phyloP scores from a whole-genome alignment of 768 basidiomycete genomes.

The Podaxis rugospora region DNA sequence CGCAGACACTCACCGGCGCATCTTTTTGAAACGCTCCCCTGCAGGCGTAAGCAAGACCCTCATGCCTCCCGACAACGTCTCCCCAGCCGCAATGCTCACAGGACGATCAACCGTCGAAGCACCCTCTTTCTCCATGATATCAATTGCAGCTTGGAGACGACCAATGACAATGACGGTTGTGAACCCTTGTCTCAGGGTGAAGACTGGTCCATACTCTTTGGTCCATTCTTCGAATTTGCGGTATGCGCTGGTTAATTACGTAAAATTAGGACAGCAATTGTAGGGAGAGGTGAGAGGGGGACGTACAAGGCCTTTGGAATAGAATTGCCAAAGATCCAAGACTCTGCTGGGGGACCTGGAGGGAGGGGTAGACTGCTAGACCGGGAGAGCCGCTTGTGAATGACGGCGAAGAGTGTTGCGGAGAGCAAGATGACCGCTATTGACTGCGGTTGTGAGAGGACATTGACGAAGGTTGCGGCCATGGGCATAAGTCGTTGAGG shows the following conservation, averaged over 20 bases:
- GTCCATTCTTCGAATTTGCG: constrained; percentile 57
- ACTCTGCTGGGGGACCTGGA: constrained; percentile 37
- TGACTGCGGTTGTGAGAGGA: constrained; percentile 22
- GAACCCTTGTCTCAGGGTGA: constrained; percentile 49
- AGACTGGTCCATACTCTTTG: constrained; percentile 56
- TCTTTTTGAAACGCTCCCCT: constrained; percentile 57
- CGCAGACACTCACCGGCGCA: constrained; percentile 40
- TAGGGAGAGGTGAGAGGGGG: background rate
- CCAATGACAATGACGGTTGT: constrained; percentile 43
- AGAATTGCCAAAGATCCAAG: constrained; percentile 33
- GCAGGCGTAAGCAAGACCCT: constrained; percentile 50
- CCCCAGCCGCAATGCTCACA: constrained; percentile 51
- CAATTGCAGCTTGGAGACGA: constrained; percentile 51
- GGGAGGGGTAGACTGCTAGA: constrained; percentile 28
- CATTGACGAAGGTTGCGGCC: constrained; percentile 9
- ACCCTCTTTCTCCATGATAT: constrained; percentile 68
- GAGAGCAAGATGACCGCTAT: constrained; percentile 27
- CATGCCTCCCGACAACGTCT: constrained; percentile 56
- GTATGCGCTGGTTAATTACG: constrained; percentile 29
- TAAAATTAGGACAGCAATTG: background rate
- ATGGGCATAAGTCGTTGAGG: background rate
- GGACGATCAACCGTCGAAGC: constrained; percentile 53
- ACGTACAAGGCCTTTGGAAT: constrained; percentile 39
- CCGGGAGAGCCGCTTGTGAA: constrained; percentile 23
- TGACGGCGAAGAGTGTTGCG: constrained; percentile 23